These are phyloP conservation scores for Starmerella bombi DNA, from an alignment of 805 yeast species.

Conservation along the genomic window DNA sequence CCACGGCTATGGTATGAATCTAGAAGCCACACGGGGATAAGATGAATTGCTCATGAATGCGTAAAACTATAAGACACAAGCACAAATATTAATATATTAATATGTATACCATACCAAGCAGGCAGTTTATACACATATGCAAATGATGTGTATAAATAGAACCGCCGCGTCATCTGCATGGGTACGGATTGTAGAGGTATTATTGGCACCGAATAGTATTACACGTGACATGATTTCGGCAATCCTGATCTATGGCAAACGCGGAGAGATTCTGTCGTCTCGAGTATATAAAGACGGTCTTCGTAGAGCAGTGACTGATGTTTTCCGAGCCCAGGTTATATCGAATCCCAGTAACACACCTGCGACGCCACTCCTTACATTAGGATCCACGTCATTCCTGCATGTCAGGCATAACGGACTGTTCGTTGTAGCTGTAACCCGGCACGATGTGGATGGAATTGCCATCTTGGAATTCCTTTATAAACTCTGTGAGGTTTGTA, in stretches of 20 bases:
- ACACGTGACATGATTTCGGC: slow-evolving; percentile 56
- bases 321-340: slow-evolving; percentile 85
- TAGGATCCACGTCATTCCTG: slow-evolving; percentile 85
- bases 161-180: too few relatives aligned
- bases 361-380: slow-evolving; percentile 55
- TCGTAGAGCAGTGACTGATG: slow-evolving; percentile 67
- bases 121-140: too few relatives aligned
- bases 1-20: too few relatives aligned
- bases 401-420: slow-evolving; percentile 50
- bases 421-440: slow-evolving; percentile 79
- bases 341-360: slow-evolving; percentile 42
- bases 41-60: too few relatives aligned
- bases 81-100: too few relatives aligned
- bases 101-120: too few relatives aligned
- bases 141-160: too few relatives aligned
- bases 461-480: slow-evolving; percentile 65
- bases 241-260: slow-evolving; percentile 58
- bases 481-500: slow-evolving; percentile 43
- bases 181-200: too few relatives aligned
- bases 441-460: slow-evolving; percentile 78
- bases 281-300: slow-evolving; percentile 62
- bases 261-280: slow-evolving; percentile 75
- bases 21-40: too few relatives aligned
- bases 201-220: too few relatives aligned
- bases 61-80: too few relatives aligned